A percentile compares a stretch with the other conserved stretches of the same genome.
Evolutionary conservation across 106 monocot species (phyloP).

Genomic region (Apostasia shenzhenica): DNA sequence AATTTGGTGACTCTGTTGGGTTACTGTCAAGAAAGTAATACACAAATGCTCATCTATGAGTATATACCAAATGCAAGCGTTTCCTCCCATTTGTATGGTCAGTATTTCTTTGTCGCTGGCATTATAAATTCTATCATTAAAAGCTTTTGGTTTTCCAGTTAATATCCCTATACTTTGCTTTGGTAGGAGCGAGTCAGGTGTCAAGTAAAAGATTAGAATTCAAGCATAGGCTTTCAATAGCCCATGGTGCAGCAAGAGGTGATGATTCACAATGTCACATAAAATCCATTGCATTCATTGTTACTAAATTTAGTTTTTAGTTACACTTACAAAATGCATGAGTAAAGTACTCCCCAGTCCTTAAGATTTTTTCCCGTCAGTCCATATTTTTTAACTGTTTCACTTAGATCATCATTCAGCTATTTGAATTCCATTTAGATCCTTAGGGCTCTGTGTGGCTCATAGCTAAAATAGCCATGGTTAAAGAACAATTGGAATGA

Average conservation of each 20-base stretch:
- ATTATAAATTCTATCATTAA: neutral
- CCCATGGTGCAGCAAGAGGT: slow-evolving; percentile 93
- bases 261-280: slow-evolving; percentile 22
- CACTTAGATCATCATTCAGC: too few species aligned
- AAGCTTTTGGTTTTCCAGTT: neutral
- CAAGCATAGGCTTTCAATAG: slow-evolving; percentile 92
- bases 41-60: slow-evolving; percentile 90
- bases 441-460: too few species aligned
- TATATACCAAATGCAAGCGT: slow-evolving; percentile 88
- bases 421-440: too few species aligned
- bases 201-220: slow-evolving; percentile 75
- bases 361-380: too few species aligned
- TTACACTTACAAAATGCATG: too few species aligned
- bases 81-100: slow-evolving; percentile 87
- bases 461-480: too few species aligned
- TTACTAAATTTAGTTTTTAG: neutral
- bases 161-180: slow-evolving; percentile 2
- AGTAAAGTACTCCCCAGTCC: too few species aligned
- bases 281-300: slow-evolving; percentile 23
- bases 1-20: slow-evolving; percentile 89
- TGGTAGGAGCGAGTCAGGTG: slow-evolving; percentile 47
- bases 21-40: slow-evolving; percentile 78
- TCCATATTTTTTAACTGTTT: too few species aligned
- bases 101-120: slow-evolving; percentile 5
- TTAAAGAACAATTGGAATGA: too few species aligned